These are phyloP conservation scores for Musa acuminata DNA, from an alignment of 176 grass and related monocot species.

Conservation along the genomic window DNA sequence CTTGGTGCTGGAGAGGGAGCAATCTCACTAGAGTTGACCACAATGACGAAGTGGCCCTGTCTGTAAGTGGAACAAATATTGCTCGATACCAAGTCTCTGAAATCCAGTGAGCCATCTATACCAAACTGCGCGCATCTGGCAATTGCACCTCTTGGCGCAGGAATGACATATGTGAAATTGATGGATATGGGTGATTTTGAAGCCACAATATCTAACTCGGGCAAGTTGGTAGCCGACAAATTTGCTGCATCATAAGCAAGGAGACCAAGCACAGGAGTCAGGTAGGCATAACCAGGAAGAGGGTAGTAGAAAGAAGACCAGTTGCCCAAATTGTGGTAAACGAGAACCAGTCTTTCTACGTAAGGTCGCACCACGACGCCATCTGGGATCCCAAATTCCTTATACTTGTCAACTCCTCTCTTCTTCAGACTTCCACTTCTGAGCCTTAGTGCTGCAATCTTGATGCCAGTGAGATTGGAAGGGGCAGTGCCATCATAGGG, in stretches of 20 bases:
- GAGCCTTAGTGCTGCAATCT: slow-evolving; percentile 50
- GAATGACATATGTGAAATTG: slow-evolving; percentile 30
- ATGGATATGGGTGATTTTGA: slow-evolving; percentile 36
- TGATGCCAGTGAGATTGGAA: slow-evolving; percentile 50
- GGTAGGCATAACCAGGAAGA: slow-evolving; percentile 61
- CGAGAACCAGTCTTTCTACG: slow-evolving; percentile 57
- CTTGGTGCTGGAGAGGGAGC: slow-evolving; percentile 39
- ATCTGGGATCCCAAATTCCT: slow-evolving; percentile 47
- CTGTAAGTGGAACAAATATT: slow-evolving; percentile 35
- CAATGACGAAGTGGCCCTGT: slow-evolving; percentile 78
- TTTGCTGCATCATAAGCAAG: slow-evolving; percentile 72
- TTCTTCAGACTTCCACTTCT: slow-evolving; percentile 70
- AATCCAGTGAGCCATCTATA: slow-evolving; percentile 40
- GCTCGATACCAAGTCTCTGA: slow-evolving; percentile 38
- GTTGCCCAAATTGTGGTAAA: slow-evolving; percentile 65
- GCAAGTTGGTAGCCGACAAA: slow-evolving; percentile 38
- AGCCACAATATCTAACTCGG: slow-evolving; percentile 38
- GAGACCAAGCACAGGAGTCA: slow-evolving; percentile 67
- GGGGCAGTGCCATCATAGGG: slow-evolving; percentile 47
- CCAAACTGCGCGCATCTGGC: slow-evolving; percentile 63
- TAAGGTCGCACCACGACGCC: slow-evolving; percentile 67
- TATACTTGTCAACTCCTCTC: slow-evolving; percentile 33
- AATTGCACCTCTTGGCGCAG: slow-evolving; percentile 12
- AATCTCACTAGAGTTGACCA: slow-evolving; percentile 53
- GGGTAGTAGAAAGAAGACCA: slow-evolving; percentile 50